Conservation (phyloP, 2,329 filamentous ascomycete genomes). For the Microsporum ferrugineum region DNA sequence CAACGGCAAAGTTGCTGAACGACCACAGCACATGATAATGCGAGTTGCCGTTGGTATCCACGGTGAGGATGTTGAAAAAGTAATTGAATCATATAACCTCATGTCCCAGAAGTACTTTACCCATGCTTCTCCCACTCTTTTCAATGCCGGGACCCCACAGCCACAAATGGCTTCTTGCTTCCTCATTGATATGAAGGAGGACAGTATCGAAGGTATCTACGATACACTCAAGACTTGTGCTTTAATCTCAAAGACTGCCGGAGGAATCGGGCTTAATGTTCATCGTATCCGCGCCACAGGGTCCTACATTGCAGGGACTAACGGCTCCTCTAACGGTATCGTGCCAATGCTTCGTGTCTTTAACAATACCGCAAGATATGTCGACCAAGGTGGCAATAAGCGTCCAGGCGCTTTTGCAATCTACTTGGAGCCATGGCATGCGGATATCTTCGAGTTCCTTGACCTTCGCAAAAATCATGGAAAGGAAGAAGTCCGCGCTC, state of each 20-base stretch:
- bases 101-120: slow-evolving; percentile 99
- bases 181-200: slow-evolving; percentile 98
- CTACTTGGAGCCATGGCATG: slow-evolving; percentile 98
- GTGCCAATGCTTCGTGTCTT: slow-evolving; percentile 97
- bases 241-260: slow-evolving; percentile 99
- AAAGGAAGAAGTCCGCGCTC: slow-evolving; percentile 93
- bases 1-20: slow-evolving; percentile 89
- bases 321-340: slow-evolving; percentile 94
- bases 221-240: slow-evolving; percentile 98
- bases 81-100: slow-evolving; percentile 94
- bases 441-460: slow-evolving; percentile 93
- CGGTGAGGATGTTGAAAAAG: slow-evolving; percentile 86
- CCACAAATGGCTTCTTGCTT: slow-evolving; percentile 96
- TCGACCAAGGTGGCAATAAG: slow-evolving; percentile 99
- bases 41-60: slow-evolving; percentile 95
- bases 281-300: slow-evolving; percentile 95
- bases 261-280: slow-evolving; percentile 91
- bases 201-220: slow-evolving; percentile 98
- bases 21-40: slow-evolving; percentile 99
- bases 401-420: slow-evolving; percentile 96
- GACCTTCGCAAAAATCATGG: slow-evolving; percentile 98
- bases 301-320: slow-evolving; percentile 95
- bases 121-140: slow-evolving; percentile 92
- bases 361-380: slow-evolving; percentile 98
- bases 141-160: slow-evolving; percentile 93